Evolutionary conservation across 192 early-diverging fungal species (phyloP), one percentile per base, ranked within the genome.

Genomic region (Mortierella claussenii): DNA sequence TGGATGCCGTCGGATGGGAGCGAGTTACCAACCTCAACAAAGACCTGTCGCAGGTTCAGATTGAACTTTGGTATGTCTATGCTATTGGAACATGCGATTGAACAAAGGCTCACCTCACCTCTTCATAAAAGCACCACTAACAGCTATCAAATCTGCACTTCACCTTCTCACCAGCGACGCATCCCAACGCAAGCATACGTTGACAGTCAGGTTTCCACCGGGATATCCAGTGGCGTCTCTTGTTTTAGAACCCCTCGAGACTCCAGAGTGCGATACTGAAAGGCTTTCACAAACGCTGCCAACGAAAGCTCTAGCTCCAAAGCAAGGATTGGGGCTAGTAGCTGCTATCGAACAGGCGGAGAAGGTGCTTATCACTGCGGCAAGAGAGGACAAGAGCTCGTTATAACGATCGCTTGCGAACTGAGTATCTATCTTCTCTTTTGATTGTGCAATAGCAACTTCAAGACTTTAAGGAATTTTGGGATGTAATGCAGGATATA

Each of bases 401-500:
- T n/a, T n/a, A n/a, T n/a, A n/a, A n/a, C n/a, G n/a, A n/a, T n/a
- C n/a, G n/a, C n/a, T n/a, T n/a, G n/a, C n/a, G n/a, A n/a, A n/a
- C n/a, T n/a, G n/a, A n/a, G n/a, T n/a, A n/a, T n/a, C n/a, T n/a
- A n/a, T n/a, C 37, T 7, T 40, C 37, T 40, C 13, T 40, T 40
- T 40, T 40, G 13, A 7, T 40, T 40, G 8, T 10, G 13, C 37
- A 40, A 40, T 40, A 40, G 37, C 53, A 63, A 53, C 13, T 80
- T 23, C 52, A 55, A 4, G 1, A 56, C n/a, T 80, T 60, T 28
- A 66, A 32, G 11, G 55, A 56, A 1, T 68, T 80, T 43, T 80
- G 70, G 65, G 60, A 75, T 55, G 64, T 68, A 26, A 80, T 80
- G 79, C 60, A 80, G 43, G 70, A 80, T 23, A 60, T 80, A 62